Evolutionary conservation across 495 filamentous ascomycete species (phyloP), one percentile per base, ranked within the genome.

Genomic region (Podospora anserina): DNA sequence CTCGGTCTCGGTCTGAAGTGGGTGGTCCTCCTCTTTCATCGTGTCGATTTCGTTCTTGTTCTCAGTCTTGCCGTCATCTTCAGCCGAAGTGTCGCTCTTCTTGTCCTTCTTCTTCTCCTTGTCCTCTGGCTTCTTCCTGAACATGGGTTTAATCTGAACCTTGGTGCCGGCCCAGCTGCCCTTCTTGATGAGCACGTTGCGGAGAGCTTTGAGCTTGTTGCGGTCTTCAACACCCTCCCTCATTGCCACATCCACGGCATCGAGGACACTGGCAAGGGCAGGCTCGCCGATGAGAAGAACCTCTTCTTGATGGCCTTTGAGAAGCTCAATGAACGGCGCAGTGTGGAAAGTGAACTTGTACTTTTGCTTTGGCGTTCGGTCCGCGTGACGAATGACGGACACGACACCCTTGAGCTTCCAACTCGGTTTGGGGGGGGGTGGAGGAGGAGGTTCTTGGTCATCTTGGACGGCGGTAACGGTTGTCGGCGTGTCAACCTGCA

Each of bases 351-450:
- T 99, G 76, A 97, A 98, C 74, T 99, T 99, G 82, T 96, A 97
- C 74, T 99, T 99, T 72, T 99, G 95, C 78, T 99, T 99, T 5
- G 95, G 95, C 13, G 95, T 99, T 54, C 95, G 90, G 80, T 99
- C 95, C 3, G 96, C 95, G 76, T 99, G 95, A 27, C 95, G 87
- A 62, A 99, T 90, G 13, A 98, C 96, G 20, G 94, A 92, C 6
- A 99, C 95, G 84, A 98, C 93, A n/a, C 95, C 95, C 77, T 98
- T 99, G 68, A 99, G 79, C 76, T 96, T 97, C 95, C 95, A 99
- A 32, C 93, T 90, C 71, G 97, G 93, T 73, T 97, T 97, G 0
- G 92, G 92, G 6, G 93, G 92, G 15, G 94, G 93, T 3, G 92
- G 91, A 5, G 91, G 90, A 3, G 88, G 79, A 49, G 78, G 76